Conservation (phyloP, 176 grass and related monocot genomes). For the Phyllostachys edulis region DNA sequence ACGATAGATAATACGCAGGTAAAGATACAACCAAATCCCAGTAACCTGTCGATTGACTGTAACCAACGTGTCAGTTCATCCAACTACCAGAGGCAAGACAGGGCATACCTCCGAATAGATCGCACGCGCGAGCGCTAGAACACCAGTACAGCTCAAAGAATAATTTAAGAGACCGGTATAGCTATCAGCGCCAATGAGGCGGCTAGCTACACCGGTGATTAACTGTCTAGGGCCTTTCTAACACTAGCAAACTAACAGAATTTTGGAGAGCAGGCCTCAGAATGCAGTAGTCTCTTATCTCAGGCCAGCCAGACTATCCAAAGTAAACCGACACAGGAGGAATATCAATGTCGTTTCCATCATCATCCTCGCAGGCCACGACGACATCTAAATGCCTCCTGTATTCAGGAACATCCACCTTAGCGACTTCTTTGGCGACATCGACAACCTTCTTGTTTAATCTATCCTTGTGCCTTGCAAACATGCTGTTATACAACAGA, state of each 20-base stretch:
- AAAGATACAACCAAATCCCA: neutral
- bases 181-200: neutral
- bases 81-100: neutral
- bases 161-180: neutral
- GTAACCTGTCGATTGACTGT: neutral
- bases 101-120: neutral
- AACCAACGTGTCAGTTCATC: slow-evolving; percentile 13
- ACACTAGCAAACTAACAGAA: neutral
- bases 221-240: neutral
- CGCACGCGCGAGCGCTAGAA: neutral
- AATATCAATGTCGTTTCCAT: slow-evolving; percentile 62
- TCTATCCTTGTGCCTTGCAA: slow-evolving; percentile 54
- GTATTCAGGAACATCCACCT: slow-evolving; percentile 56
- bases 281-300: neutral
- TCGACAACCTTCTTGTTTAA: slow-evolving; percentile 58
- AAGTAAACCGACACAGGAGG: slow-evolving; percentile 65
- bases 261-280: neutral
- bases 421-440: slow-evolving; percentile 56
- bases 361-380: slow-evolving; percentile 63
- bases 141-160: neutral
- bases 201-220: neutral
- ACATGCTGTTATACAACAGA: slow-evolving; percentile 69
- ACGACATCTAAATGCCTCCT: slow-evolving; percentile 60
- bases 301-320: neutral
- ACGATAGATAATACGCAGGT: neutral